phyloP scores from a whole-genome alignment of 2,329 filamentous ascomycete species.

The Metarhizium sp. region DNA sequence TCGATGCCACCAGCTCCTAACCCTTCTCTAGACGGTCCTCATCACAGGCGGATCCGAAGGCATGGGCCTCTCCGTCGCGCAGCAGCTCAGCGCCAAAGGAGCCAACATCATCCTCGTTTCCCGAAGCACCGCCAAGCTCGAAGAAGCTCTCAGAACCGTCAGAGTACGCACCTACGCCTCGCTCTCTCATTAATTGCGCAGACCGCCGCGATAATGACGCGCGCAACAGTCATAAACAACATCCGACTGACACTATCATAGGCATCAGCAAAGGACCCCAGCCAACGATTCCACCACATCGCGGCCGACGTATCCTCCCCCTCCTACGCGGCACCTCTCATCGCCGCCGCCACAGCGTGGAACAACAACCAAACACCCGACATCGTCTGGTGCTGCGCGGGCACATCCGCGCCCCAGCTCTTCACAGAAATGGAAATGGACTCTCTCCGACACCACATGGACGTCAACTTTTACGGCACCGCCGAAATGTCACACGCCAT shows the following conservation, averaged over 20 bases:
- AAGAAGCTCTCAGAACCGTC: constrained; percentile 57
- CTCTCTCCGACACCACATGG: constrained; percentile 69
- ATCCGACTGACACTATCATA: constrained; percentile 22
- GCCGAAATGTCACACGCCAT: constrained; percentile 79
- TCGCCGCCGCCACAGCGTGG: constrained; percentile 67
- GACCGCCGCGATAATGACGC: not conserved
- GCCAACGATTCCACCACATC: constrained; percentile 76
- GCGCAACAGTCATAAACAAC: not conserved
- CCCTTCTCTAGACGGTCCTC: constrained; percentile 59
- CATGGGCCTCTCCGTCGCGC: constrained; percentile 70
- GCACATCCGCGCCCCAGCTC: constrained; percentile 62
- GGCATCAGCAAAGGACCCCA: constrained; percentile 54
- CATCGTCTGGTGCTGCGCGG: constrained; percentile 86
- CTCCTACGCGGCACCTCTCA: constrained; percentile 58
- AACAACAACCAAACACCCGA: constrained; percentile 68
- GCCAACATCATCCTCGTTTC: constrained; percentile 82
- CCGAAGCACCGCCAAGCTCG: constrained; percentile 65
- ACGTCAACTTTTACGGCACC: constrained; percentile 82
- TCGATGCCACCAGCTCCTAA: constrained; percentile 6
- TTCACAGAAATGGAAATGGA: constrained; percentile 66
- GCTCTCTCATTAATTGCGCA: not conserved
- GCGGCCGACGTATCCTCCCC: constrained; percentile 69
- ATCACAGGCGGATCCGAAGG: constrained; percentile 90
- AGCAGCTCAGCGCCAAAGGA: constrained; percentile 69
- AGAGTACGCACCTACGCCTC: constrained; percentile 34